These are phyloP conservation scores for Geoglossum cookeanum DNA, from an alignment of 2,329 filamentous ascomycete genomes.

Conservation along the genomic window DNA sequence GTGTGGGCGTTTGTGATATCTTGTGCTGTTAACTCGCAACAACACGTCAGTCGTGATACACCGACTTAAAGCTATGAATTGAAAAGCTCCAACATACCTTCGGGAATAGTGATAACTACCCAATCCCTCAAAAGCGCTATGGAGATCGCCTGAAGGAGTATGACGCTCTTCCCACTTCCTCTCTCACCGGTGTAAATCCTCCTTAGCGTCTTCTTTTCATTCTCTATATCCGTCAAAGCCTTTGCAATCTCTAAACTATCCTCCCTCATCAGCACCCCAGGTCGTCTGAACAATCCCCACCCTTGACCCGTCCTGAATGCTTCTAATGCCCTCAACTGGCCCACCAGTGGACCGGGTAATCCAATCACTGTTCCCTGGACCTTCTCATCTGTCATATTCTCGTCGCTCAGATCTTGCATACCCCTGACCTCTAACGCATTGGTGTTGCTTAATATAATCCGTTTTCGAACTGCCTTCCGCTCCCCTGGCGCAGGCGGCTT, in stretches of 20 bases:
- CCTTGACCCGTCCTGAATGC: slow-evolving; percentile 82
- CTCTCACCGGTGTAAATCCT: slow-evolving; percentile 55
- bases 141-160: slow-evolving; percentile 66
- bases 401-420: slow-evolving; percentile 39
- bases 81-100: slow-evolving; percentile 40
- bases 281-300: slow-evolving; percentile 71
- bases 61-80: neutral
- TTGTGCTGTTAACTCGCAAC: slow-evolving; percentile 36
- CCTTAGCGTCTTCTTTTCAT: slow-evolving; percentile 14
- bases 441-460: slow-evolving; percentile 81
- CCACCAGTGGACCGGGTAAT: slow-evolving; percentile 50
- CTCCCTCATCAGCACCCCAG: slow-evolving; percentile 56
- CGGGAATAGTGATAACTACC: slow-evolving; percentile 76
- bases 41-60: slow-evolving; percentile 1
- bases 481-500: slow-evolving; percentile 52
- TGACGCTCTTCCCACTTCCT: slow-evolving; percentile 68
- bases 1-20: slow-evolving; percentile 66
- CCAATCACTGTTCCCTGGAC: slow-evolving; percentile 48
- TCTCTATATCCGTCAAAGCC: slow-evolving; percentile 35
- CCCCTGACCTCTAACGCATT: slow-evolving; percentile 67
- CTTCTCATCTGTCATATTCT: slow-evolving; percentile 33
- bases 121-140: slow-evolving; percentile 68
- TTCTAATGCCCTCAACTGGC: slow-evolving; percentile 64
- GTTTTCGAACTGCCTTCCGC: slow-evolving; percentile 70
- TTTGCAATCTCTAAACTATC: slow-evolving; percentile 58